phyloP scores from a whole-genome alignment of 768 basidiomycete species.

The Dendrothele bispora region DNA sequence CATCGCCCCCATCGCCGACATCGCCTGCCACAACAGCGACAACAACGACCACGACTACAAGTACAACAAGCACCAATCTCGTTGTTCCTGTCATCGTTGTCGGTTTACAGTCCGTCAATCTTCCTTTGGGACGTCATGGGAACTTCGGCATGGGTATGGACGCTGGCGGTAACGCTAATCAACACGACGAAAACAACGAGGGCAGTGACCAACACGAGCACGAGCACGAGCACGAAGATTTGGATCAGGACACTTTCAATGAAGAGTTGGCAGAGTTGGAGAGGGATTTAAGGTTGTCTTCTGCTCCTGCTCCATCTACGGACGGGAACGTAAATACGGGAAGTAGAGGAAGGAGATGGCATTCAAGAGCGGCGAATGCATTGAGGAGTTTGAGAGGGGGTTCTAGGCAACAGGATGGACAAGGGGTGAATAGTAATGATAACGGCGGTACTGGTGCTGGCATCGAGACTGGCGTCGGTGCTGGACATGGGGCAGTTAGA shows the following conservation, averaged over 20 bases:
- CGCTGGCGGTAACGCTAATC: no score
- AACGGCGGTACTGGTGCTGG: conserved; percentile 7
- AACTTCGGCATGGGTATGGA: no score
- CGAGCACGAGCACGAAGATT: no score
- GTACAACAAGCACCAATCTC: conserved; percentile 28
- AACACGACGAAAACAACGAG: no score
- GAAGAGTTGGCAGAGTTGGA: no score
- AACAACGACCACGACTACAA: conserved; percentile 4
- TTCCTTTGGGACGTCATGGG: conserved; percentile 13
- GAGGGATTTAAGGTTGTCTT: no score
- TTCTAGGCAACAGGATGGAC: neutral
- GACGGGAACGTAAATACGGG: no score
- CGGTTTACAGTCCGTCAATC: conserved; percentile 73
- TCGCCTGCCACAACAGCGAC: conserved; percentile 16
- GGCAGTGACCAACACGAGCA: no score
- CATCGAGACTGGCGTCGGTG: conserved; percentile 20
- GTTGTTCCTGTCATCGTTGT: conserved; percentile 85
- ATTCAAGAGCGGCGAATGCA: conserved; percentile 61
- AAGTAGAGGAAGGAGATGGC: conserved; percentile 44
- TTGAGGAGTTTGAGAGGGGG: conserved; percentile 44
- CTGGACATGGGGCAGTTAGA: no score
- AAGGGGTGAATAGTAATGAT: neutral
- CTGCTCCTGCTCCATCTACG: no score
- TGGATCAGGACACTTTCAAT: no score
- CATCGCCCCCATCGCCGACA: neutral